Evolutionary conservation across 139 green algal species (phyloP).

Genomic region (Monoraphidium neglectum): DNA sequence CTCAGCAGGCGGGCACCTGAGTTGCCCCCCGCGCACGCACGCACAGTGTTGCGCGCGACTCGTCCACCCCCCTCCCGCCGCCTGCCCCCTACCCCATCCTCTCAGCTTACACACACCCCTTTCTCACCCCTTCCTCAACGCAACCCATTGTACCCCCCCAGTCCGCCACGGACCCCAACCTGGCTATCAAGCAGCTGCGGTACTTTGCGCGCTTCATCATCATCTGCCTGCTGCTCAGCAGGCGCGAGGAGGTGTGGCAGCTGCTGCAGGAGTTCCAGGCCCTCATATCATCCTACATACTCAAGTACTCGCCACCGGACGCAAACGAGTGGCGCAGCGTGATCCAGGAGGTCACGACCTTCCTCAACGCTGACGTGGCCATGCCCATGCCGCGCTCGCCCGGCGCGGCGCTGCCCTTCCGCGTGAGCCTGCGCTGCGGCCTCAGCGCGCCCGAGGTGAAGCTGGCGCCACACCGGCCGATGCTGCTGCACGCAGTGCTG

Average conservation of each 20-base stretch:
- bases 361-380: conserved; percentile 57
- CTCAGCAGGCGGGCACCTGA: too few relatives aligned
- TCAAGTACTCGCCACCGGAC: conserved; percentile 34
- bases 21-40: too few relatives aligned
- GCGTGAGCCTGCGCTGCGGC: conserved; percentile 18
- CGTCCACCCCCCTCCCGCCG: neutral
- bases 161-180: conserved; percentile 29
- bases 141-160: neutral
- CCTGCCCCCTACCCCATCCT: neutral
- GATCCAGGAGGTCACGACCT: conserved; percentile 49
- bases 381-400: conserved; percentile 37
- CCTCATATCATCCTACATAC: conserved; percentile 44
- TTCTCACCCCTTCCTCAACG: conserved; percentile 1
- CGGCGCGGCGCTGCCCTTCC: conserved; percentile 33
- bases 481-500: conserved; percentile 55
- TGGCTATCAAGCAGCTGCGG: conserved; percentile 62
- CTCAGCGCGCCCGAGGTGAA: conserved; percentile 24
- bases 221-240: conserved; percentile 72
- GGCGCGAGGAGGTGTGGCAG: conserved; percentile 56
- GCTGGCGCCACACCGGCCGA: conserved; percentile 30
- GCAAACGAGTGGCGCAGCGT: conserved; percentile 21
- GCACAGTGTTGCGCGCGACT: neutral
- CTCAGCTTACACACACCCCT: conserved; percentile 5
- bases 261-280: conserved; percentile 68
- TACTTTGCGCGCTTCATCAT: conserved; percentile 76